These are phyloP conservation scores for Lichtheimia corymbifera DNA, from an alignment of 371 early-diverging fungal species.

Conservation along the genomic window DNA sequence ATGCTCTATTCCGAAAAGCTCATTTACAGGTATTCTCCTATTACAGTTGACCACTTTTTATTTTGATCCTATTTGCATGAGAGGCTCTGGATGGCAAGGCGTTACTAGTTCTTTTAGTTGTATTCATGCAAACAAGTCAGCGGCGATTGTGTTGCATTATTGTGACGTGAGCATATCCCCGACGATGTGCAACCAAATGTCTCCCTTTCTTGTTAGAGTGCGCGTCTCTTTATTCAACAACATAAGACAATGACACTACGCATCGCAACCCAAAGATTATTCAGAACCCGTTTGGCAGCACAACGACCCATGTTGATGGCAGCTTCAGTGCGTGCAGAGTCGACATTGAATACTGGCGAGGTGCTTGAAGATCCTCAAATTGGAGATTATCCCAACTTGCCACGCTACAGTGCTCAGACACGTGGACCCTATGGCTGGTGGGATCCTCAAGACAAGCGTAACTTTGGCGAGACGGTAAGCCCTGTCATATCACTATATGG, in stretches of 20 bases:
- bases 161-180: conserved; percentile 1
- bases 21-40: too few species aligned
- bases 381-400: conserved; percentile 68
- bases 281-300: conserved; percentile 37
- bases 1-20: too few species aligned
- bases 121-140: too few species aligned
- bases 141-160: too few species aligned
- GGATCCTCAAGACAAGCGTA: conserved; percentile 66
- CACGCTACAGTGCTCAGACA: conserved; percentile 57
- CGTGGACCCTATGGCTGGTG: conserved; percentile 62
- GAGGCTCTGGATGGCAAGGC: too few species aligned
- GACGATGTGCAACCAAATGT: not conserved
- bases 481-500: not conserved
- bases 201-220: too few species aligned
- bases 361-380: conserved; percentile 63
- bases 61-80: too few species aligned
- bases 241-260: conserved; percentile 37
- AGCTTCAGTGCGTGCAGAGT: conserved; percentile 43
- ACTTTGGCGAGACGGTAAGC: conserved; percentile 66
- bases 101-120: too few species aligned
- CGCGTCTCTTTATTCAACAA: not conserved
- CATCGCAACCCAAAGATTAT: conserved; percentile 35
- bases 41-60: too few species aligned
- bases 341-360: conserved; percentile 49
- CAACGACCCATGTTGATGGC: conserved; percentile 31